A percentile compares a stretch with the other conserved stretches of the same genome.
Conservation (phyloP, 352 stramenopile genomes). For the Hyaloperonospora brassicae region DNA sequence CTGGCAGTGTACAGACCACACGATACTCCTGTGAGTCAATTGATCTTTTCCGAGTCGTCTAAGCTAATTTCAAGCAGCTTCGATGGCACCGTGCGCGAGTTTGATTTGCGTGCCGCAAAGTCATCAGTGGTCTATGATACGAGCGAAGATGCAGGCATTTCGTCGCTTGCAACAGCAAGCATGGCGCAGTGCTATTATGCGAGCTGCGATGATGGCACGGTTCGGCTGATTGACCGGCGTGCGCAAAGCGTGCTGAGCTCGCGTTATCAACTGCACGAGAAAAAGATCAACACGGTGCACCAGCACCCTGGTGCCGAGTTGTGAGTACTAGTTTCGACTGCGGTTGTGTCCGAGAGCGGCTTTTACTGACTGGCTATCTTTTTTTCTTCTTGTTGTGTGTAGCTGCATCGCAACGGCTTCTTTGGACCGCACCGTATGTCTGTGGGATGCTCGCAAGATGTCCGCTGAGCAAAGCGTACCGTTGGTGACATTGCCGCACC, state of each 20-base stretch:
- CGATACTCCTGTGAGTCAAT: slow-evolving; percentile 46
- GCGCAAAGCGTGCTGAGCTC: slow-evolving; percentile 20
- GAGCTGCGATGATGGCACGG: slow-evolving; percentile 55
- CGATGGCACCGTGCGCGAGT: slow-evolving; percentile 57
- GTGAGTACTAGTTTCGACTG: slow-evolving; percentile 31
- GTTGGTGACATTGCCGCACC: slow-evolving; percentile 53
- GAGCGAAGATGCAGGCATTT: slow-evolving; percentile 40
- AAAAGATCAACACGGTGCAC: slow-evolving; percentile 84
- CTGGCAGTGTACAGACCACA: slow-evolving; percentile 66
- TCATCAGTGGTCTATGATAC: slow-evolving; percentile 54
- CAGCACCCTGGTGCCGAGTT: slow-evolving; percentile 50
- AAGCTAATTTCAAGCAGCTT: slow-evolving; percentile 69
- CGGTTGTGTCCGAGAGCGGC: neutral
- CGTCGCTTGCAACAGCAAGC: slow-evolving; percentile 36
- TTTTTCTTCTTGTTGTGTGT: slow-evolving; percentile 1
- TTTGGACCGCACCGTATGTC: slow-evolving; percentile 65
- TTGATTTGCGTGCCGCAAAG: slow-evolving; percentile 48
- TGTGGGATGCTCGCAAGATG: slow-evolving; percentile 74
- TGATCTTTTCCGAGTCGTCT: slow-evolving; percentile 51
- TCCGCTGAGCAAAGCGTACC: slow-evolving; percentile 32
- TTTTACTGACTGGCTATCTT: slow-evolving; percentile 7
- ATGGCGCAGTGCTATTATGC: slow-evolving; percentile 33
- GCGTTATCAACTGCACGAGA: slow-evolving; percentile 58
- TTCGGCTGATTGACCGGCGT: slow-evolving; percentile 51
- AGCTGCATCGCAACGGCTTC: slow-evolving; percentile 75